A percentile compares a stretch with the other conserved stretches of the same genome.
Conservation (phyloP, 2,329 filamentous ascomycete genomes). For the Apiospora pterosperma region DNA sequence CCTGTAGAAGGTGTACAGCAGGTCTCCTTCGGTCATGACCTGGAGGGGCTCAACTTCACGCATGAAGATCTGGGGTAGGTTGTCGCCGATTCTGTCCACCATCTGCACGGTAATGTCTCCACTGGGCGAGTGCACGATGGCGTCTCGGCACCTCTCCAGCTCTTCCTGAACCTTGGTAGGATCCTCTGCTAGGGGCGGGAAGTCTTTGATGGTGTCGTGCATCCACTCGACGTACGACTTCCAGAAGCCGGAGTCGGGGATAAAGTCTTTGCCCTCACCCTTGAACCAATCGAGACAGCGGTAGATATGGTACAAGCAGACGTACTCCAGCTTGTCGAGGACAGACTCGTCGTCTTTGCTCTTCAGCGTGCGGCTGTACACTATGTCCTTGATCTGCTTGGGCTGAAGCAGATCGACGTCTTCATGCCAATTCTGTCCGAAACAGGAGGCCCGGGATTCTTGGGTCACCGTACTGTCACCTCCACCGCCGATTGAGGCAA, state of each 20-base stretch:
- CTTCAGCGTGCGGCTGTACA: background rate
- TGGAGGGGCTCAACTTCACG: background rate
- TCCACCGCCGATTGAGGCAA: background rate
- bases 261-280: background rate
- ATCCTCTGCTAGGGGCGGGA: background rate
- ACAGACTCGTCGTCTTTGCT: background rate
- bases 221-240: conserved; percentile 1
- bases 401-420: background rate
- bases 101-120: background rate
- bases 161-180: background rate
- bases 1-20: background rate
- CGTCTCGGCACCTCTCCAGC: background rate
- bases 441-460: background rate
- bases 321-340: background rate
- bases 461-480: background rate
- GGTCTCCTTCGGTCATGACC: background rate
- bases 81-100: background rate
- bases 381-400: background rate
- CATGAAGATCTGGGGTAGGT: background rate
- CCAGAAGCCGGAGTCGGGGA: background rate
- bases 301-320: background rate
- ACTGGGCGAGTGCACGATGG: background rate
- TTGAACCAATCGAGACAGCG: background rate
- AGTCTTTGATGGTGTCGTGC: conserved; percentile 2
- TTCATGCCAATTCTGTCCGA: background rate